Evolutionary conservation across 2,329 filamentous ascomycete genomes (phyloP).

Genomic region (Apiospora sp.): DNA sequence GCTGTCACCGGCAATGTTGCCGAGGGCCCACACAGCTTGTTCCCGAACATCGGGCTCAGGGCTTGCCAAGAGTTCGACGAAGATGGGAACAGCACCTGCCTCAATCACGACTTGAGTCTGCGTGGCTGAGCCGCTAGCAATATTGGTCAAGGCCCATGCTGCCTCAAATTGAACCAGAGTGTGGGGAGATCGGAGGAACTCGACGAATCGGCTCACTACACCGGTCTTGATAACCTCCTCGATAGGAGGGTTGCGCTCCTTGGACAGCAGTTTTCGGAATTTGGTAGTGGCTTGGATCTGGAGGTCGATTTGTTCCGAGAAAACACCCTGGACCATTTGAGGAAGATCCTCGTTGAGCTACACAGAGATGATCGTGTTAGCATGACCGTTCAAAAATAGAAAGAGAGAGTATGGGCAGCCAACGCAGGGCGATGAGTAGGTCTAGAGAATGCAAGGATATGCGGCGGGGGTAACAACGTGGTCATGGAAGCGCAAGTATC

Average conservation of each 20-base stretch:
- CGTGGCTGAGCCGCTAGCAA: conserved; percentile 94
- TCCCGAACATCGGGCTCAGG: conserved; percentile 97
- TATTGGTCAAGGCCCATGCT: conserved; percentile 98
- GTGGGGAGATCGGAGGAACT: conserved; percentile 97
- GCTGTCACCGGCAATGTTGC: conserved; percentile 99
- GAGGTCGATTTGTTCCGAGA: conserved; percentile 97
- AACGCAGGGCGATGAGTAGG: conserved; percentile 20
- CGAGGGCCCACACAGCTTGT: conserved; percentile 97
- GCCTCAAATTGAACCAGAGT: conserved; percentile 99
- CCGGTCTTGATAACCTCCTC: conserved; percentile 99
- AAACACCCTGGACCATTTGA: conserved; percentile 97
- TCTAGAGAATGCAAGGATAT: background rate
- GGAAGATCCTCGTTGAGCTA: conserved; percentile 98
- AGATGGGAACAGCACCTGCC: conserved; percentile 96
- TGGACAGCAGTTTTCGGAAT: conserved; percentile 96
- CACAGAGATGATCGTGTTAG: conserved; percentile 17
- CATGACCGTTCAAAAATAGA: background rate
- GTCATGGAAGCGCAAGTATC: conserved; percentile 5
- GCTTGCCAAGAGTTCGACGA: conserved; percentile 93
- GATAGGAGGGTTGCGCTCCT: conserved; percentile 98
- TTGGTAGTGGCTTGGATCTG: conserved; percentile 98
- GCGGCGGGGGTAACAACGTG: conserved; percentile 14
- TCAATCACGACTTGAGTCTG: conserved; percentile 99
- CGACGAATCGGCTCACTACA: conserved; percentile 95
- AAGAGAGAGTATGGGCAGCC: background rate